A percentile compares a stretch with the other conserved stretches of the same genome.
phyloP scores from a whole-genome alignment of 352 stramenopile species.

The Phytopythium delawarense region DNA sequence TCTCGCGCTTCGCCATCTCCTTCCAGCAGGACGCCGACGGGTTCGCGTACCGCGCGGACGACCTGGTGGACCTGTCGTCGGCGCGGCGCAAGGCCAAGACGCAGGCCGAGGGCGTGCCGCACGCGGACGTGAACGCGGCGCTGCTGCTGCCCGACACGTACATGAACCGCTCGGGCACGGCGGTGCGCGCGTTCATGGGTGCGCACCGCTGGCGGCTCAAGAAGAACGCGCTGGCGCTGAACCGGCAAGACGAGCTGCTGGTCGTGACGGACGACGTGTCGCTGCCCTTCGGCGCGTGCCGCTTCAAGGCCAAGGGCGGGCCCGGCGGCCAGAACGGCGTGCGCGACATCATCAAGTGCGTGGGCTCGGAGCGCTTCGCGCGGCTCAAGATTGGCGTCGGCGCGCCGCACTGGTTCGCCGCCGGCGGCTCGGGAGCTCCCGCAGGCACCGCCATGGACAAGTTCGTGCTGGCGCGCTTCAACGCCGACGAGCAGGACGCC shows the following conservation, averaged over 20 bases:
- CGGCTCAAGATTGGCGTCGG: slow-evolving; percentile 80
- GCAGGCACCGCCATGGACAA: slow-evolving; percentile 82
- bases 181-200: slow-evolving; percentile 78
- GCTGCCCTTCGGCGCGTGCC: slow-evolving; percentile 75
- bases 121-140: slow-evolving; percentile 70
- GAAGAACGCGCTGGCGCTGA: slow-evolving; percentile 74
- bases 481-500: slow-evolving; percentile 72
- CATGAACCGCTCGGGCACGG: slow-evolving; percentile 83
- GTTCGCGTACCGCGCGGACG: slow-evolving; percentile 47
- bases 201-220: slow-evolving; percentile 79
- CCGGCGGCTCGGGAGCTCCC: slow-evolving; percentile 56
- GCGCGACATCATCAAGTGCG: slow-evolving; percentile 82
- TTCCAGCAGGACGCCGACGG: slow-evolving; percentile 57
- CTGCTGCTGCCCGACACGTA: slow-evolving; percentile 73
- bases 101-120: slow-evolving; percentile 63
- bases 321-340: slow-evolving; percentile 80
- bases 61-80: slow-evolving; percentile 76
- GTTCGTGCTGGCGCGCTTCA: slow-evolving; percentile 75
- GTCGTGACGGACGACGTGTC: slow-evolving; percentile 80
- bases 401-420: slow-evolving; percentile 72
- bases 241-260: slow-evolving; percentile 81
- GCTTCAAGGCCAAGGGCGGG: slow-evolving; percentile 77
- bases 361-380: slow-evolving; percentile 76
- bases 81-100: slow-evolving; percentile 75
- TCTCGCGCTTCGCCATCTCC: slow-evolving; percentile 45